These are phyloP conservation scores for Wakefieldia striispora DNA, from an alignment of 768 basidiomycete species.

Conservation along the genomic window DNA sequence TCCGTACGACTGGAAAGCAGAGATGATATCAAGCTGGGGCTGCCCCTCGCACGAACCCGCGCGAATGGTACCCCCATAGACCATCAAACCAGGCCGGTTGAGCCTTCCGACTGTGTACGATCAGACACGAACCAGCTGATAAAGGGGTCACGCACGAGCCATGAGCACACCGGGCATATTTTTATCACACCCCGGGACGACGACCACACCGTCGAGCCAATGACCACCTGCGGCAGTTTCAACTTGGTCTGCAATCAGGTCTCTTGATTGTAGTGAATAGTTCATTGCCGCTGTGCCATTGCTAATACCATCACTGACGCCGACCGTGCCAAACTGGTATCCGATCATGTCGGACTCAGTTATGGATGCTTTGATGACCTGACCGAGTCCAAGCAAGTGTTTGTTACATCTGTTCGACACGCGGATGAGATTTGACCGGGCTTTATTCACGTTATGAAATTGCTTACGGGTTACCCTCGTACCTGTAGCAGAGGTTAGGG, in stretches of 20 bases:
- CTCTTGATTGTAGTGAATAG: conserved; percentile 95
- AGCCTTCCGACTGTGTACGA: conserved; percentile 73
- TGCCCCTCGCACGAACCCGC: conserved; percentile 88
- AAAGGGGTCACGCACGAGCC: conserved; percentile 62
- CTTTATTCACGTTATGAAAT: neutral
- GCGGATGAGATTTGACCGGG: neutral
- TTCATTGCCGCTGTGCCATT: conserved; percentile 96
- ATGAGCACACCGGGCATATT: conserved; percentile 99
- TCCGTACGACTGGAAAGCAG: conserved; percentile 97
- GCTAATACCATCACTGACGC: conserved; percentile 97
- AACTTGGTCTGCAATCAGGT: conserved; percentile 96
- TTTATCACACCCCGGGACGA: conserved; percentile 97
- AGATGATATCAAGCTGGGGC: conserved; percentile 91
- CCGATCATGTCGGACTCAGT: conserved; percentile 71
- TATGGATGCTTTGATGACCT: conserved; percentile 82
- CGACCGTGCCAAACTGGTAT: conserved; percentile 97
- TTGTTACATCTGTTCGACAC: conserved; percentile 76
- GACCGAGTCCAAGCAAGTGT: conserved; percentile 87
- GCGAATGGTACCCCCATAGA: conserved; percentile 94
- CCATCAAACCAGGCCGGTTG: conserved; percentile 96
- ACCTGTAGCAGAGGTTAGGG: conserved; percentile 53
- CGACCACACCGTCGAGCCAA: conserved; percentile 97
- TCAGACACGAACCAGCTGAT: conserved; percentile 6
- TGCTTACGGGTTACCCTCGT: conserved; percentile 96
- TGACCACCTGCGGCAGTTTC: conserved; percentile 96